phyloP scores from a whole-genome alignment of 768 basidiomycete species.

The Lanmaoa rubissima region DNA sequence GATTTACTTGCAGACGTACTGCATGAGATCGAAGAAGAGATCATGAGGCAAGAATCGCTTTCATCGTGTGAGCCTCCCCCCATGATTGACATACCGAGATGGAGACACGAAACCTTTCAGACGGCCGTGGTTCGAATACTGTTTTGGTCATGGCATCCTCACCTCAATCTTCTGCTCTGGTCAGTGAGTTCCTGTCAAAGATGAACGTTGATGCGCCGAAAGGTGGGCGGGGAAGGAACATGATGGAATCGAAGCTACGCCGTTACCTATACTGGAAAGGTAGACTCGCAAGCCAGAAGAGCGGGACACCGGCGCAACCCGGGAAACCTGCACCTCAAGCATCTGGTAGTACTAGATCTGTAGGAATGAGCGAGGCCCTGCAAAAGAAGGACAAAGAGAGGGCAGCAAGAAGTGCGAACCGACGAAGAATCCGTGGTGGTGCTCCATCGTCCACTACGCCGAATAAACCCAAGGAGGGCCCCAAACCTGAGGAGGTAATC shows the following conservation, averaged over 20 bases:
- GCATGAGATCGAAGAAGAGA: constrained; percentile 87
- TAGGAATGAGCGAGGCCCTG: constrained; percentile 65
- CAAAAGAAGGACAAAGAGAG: constrained; percentile 71
- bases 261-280: constrained; percentile 83
- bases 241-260: constrained; percentile 79
- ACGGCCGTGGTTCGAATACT: constrained; percentile 59
- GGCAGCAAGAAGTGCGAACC: constrained; percentile 55
- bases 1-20: constrained; percentile 77
- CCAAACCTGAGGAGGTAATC: constrained; percentile 10
- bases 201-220: constrained; percentile 57
- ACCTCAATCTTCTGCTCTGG: constrained; percentile 63
- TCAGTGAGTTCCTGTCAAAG: constrained; percentile 74
- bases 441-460: constrained; percentile 34
- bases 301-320: neutral
- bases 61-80: constrained; percentile 16
- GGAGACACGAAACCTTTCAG: constrained; percentile 15
- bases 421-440: constrained; percentile 78
- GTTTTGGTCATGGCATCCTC: constrained; percentile 90
- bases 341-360: constrained; percentile 9
- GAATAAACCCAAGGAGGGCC: constrained; percentile 10
- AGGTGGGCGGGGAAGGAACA: constrained; percentile 62
- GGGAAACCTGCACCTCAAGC: constrained; percentile 14
- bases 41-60: constrained; percentile 56
- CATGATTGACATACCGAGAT: neutral
- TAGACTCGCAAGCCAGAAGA: constrained; percentile 33